Evolutionary conservation across 306 rosid species (phyloP).

Genomic region (Cyamopsis tetragonoloba): DNA sequence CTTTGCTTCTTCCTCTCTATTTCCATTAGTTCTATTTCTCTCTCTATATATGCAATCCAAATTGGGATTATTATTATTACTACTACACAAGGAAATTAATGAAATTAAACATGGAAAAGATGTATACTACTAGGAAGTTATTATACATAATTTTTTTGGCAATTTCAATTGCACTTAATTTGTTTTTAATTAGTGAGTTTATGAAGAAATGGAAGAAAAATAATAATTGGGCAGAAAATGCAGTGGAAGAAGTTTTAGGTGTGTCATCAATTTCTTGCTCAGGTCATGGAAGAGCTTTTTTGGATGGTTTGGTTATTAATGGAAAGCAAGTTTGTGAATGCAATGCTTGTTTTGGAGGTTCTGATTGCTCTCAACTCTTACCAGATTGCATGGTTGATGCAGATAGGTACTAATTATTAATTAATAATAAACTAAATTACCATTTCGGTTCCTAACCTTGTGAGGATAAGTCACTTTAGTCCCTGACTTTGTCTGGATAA

Average conservation of each 20-base stretch:
- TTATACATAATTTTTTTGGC: too few species aligned
- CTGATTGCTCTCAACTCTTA: conserved; percentile 29
- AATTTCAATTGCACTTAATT: conserved; percentile 24
- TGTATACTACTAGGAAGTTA: too few species aligned
- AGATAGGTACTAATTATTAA: conserved; percentile 19
- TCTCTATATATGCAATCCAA: too few species aligned
- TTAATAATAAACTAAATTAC: too few species aligned
- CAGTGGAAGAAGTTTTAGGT: conserved; percentile 16
- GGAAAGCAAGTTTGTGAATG: conserved; percentile 45
- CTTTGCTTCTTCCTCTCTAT: too few species aligned
- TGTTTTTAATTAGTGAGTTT: background rate
- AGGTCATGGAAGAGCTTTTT: conserved; percentile 25
- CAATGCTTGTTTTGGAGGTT: conserved; percentile 44
- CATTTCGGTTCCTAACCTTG: too few species aligned
- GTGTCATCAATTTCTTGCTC: conserved; percentile 20
- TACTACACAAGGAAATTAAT: too few species aligned
- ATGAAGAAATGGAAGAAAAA: background rate
- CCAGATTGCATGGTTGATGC: conserved; percentile 37
- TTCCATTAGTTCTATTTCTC: too few species aligned
- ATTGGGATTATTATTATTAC: too few species aligned
- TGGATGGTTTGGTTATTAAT: conserved; percentile 16
- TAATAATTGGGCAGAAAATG: conserved; percentile 10
- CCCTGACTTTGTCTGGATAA: too few species aligned
- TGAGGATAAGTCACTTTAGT: too few species aligned
- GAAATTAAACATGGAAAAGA: too few species aligned